Conservation (phyloP, 148 eudicot species). For the Cornus suecica region DNA sequence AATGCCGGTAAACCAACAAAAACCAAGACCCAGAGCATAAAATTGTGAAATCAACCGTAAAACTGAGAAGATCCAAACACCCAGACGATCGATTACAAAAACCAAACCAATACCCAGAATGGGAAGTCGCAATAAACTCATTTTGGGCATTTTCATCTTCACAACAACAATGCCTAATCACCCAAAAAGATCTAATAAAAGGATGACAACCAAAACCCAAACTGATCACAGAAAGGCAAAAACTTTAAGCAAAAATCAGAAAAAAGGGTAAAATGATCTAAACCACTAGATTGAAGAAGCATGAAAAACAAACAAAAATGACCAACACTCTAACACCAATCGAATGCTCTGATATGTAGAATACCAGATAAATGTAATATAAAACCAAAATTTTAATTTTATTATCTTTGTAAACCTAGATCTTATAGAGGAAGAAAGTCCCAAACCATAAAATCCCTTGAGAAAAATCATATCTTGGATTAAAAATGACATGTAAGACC, state of each 20-base stretch:
- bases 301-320: neutral
- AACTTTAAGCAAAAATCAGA: neutral
- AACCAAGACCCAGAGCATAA: neutral
- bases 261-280: neutral
- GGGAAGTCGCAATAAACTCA: neutral
- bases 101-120: neutral
- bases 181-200: neutral
- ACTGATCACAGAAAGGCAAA: neutral
- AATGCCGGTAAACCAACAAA: neutral
- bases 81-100: too few relatives aligned
- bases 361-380: neutral
- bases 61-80: neutral
- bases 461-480: neutral
- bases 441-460: slow-evolving; percentile 3
- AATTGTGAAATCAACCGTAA: neutral
- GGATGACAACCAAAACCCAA: neutral
- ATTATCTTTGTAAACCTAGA: slow-evolving; percentile 9
- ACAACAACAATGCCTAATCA: neutral
- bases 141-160: neutral
- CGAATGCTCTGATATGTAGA: neutral
- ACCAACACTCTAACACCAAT: neutral
- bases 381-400: slow-evolving; percentile 4
- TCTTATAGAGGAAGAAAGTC: slow-evolving; percentile 13
- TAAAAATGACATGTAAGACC: neutral
- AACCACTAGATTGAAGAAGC: neutral